Base-by-base conservation (phyloP, 2,329 filamentous ascomycete genomes). In the Cordyceps pruinosa region DNA sequence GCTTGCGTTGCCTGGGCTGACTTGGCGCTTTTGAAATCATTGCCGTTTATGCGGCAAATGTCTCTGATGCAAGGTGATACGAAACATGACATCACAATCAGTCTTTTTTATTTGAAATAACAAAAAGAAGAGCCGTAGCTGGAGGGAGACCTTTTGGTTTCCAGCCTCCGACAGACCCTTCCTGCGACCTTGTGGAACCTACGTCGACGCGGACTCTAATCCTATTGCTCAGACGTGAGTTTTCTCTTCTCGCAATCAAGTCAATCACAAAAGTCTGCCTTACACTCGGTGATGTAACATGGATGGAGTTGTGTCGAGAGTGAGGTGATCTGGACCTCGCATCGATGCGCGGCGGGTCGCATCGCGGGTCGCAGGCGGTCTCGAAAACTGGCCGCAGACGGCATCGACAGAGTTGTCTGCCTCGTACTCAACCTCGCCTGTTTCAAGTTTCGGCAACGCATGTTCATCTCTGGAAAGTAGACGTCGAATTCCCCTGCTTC, bases 361-460 rank as follows among this genome's bases (percentile, higher is more conserved):
- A 48, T 56, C 42, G 32, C 25, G 44, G 44, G 44, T 17, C 44
- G 13, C 23, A 23, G 23, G 9, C 35, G 54, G 54, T 37, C 54
- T 42, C 45, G 26, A 25, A 46, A 56, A 19, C 35, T 28, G 54
- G 54, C 45, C 45, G 28, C 54, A 56, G 42, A 44, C 25, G 13
- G 32, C 42, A 30, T n/a, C 32, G 2, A 15, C 6, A 23, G 17
- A 17, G 34, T 37, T 34, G 42, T 45, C 52, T 55, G 41, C 39
- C 52, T 55, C 47, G 51, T 30, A 17, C 28, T 55, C 52, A 55
- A 55, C 52, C 52, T 55, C 44, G 52, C 32, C 42, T 21, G 52
- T 55, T 41, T 55, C 42, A 32, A 2, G 13, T 30, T 21, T 17
- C 15, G n/a, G 12, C 7, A 26, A 19, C 30, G 17, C 37, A 34